Percentiles rank a stretch among this genome's conserved stretches.
Evolutionary conservation across 2,329 filamentous ascomycete species (phyloP).

Genomic region (Cladosporium sp.): DNA sequence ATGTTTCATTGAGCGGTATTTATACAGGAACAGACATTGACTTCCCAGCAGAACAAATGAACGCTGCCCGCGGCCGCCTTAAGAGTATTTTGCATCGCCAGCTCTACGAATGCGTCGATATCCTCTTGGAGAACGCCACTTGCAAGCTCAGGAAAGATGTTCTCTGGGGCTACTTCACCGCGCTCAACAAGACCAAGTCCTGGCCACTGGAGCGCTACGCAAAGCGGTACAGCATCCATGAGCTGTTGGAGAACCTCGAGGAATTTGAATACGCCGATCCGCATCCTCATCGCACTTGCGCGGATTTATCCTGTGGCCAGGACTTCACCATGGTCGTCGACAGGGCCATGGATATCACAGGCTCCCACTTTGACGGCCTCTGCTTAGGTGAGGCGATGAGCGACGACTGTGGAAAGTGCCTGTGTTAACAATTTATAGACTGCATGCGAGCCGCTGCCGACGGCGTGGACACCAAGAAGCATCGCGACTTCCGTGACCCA

Average conservation of each 20-base stretch:
- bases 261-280: constrained; percentile 20
- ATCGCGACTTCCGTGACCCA: constrained; percentile 27
- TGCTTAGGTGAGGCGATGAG: constrained; percentile 30
- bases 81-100: constrained; percentile 26
- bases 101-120: constrained; percentile 25
- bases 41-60: not conserved
- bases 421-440: not conserved
- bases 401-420: not conserved
- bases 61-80: constrained; percentile 24
- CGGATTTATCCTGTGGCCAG: not conserved
- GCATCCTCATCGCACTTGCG: not conserved
- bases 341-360: not conserved
- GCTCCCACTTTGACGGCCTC: constrained; percentile 35
- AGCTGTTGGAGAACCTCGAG: constrained; percentile 18
- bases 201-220: constrained; percentile 28
- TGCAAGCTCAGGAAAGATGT: constrained; percentile 14
- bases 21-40: not conserved
- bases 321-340: not conserved
- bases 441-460: constrained; percentile 1
- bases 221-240: constrained; percentile 20
- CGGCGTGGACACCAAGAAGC: not conserved
- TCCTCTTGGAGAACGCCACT: constrained; percentile 13
- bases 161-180: constrained; percentile 26
- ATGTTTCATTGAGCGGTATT: not conserved
- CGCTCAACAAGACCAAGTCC: constrained; percentile 21